Percentiles rank a stretch among this genome's conserved stretches.
These are phyloP conservation scores for Emiliania huxleyi DNA, from an alignment of 78 protist genomes.

Conservation along the genomic window DNA sequence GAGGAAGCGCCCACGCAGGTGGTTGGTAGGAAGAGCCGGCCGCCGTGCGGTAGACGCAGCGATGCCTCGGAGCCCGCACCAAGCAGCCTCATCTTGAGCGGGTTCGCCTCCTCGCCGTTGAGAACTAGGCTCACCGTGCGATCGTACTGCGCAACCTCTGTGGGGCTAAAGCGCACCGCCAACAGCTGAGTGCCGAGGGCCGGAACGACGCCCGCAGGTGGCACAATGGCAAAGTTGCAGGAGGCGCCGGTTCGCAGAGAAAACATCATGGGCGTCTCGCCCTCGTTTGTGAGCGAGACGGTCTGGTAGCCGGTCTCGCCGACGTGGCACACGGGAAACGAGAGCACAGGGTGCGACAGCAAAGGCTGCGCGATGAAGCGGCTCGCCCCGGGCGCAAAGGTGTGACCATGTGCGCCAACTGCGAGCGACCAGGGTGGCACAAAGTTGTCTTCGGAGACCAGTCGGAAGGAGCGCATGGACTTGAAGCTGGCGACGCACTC, in stretches of 20 bases:
- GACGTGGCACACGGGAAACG: conserved; percentile 16
- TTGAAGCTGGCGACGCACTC: conserved; percentile 32
- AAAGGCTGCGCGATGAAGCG: not conserved
- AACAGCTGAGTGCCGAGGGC: not conserved
- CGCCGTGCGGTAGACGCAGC: not conserved
- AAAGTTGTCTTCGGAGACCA: conserved; percentile 31
- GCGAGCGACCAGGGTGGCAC: conserved; percentile 15
- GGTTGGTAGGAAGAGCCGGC: not conserved
- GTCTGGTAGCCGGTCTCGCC: not conserved
- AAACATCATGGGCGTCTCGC: conserved; percentile 37
- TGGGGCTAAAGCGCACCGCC: conserved; percentile 24
- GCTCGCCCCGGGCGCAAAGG: not conserved
- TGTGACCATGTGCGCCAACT: conserved; percentile 13
- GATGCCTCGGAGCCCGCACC: not conserved
- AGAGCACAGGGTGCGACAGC: not conserved
- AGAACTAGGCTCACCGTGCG: not conserved
- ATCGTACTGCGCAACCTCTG: not conserved
- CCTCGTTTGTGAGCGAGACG: not conserved
- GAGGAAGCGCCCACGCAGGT: conserved; percentile 40
- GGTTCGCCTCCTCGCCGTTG: not conserved
- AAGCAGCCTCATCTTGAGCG: not conserved
- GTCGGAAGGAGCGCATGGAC: conserved; percentile 47
- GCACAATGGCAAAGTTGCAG: not conserved
- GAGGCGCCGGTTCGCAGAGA: not conserved
- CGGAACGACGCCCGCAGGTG: not conserved